Base-by-base conservation (phyloP, 75 land plant species). In the Isoetes taiwanensis region DNA sequence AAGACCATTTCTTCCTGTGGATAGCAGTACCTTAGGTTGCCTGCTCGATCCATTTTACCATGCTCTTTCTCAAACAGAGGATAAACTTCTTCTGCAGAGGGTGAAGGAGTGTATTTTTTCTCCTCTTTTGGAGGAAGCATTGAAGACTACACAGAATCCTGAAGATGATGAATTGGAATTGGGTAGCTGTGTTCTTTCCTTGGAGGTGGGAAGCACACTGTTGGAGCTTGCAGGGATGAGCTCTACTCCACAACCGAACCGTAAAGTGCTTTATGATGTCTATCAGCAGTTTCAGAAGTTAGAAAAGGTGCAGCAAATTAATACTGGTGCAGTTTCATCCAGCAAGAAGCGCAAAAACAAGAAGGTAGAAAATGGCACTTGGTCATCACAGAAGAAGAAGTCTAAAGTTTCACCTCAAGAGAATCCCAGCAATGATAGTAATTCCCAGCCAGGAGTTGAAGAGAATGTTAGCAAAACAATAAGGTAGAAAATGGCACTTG, bases 161-260 rank as follows among this genome's bases (percentile, higher is more conserved):
- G 67, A 37, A n/a, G 42, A 28, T 4, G 73, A 40, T 25, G 46
- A 53, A 34, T 35, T 35, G 28, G 75, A 65, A n/a, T 83, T 39
- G 93, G 82, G 24, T 29, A 60, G 0, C 43, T 78, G 9, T 32
- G 78, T 68, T 1, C 41, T 78, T 54, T 14, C 39, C 1, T 34
- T 76, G 70, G 72, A 68, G 12, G 58, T 86, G 3, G 72, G 76
- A 5, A 63, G 26, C 24, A 68, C 38, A 41, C 76, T 86, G 8
- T 73, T 77, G 34, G 82, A 76, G 37, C 50, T 75, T 58, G 97
- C 94, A 27, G 76, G 84, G n/a, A 57, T 65, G 11, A 43, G 54
- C 1, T 69, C 77, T 5, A 86, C 88, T 52, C 61, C 64, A 26
- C 97, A 90, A 71, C 77, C 72, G 1, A 90, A 83, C 59, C 69